Evolutionary conservation across 2,329 filamentous ascomycete genomes (phyloP), one percentile per base, ranked within the genome.

Genomic region (Camillea tinctor): DNA sequence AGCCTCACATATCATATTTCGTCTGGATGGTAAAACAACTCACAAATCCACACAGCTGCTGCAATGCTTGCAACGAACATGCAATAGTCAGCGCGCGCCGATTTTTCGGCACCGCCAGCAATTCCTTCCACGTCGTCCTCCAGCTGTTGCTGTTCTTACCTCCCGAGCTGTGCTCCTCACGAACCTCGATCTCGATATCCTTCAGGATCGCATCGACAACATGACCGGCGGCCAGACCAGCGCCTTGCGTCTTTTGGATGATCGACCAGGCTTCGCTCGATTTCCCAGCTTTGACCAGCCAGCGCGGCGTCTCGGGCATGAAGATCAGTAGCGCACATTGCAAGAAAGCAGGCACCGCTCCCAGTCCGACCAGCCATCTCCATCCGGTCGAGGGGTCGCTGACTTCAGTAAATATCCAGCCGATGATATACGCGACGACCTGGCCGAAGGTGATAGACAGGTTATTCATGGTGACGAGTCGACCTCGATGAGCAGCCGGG

Each of bases 301-400:
- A 97, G 22, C 94, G 83, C 36, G 94, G 94, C 13, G 91, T 96
- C 76, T 98, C 94, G 0, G 93, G 93, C 84, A 97, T 89, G 55
- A 86, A 80, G 2, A 86, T 68, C 60, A 97, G 77, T 57, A 96
- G 77, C 0, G 81, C 72, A 4, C 86, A 84, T 73, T 97, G 94
- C 3, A 93, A 58, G 0, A 84, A 73, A 0, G 93, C 93, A 0
- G 94, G 94, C 23, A 89, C 63, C 8, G 90, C 90, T 0, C 93
- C 94, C 0, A 97, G 75, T 0, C 93, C 93, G 0, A 97, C 93
- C 85, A 97, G 93, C 88, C 91, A 96, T 54, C 92, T 82, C 93
- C 94, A 98, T 1, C 90, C 92, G 13, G 82, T 84, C 40, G 70
- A 71, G 21, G 73, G 67, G 59, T 77, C 73, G 0, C 79, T 84